Conservation (phyloP, 2,329 filamentous ascomycete species). For the Podosphaera xanthii region DNA sequence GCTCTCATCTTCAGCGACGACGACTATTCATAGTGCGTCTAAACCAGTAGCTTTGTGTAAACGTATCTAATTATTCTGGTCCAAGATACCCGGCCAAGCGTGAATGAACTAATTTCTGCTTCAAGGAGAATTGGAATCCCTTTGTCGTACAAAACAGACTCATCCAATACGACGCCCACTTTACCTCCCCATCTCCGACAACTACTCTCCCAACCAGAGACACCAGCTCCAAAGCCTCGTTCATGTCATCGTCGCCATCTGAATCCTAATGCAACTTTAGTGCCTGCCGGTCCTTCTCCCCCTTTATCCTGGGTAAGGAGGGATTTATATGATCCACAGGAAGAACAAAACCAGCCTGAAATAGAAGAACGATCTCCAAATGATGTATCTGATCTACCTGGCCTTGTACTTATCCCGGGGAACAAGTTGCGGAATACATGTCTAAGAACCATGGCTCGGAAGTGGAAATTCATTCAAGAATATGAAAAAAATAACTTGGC, state of each 20-base stretch:
- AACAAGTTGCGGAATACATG: conserved; percentile 5
- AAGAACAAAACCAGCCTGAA: conserved; percentile 2
- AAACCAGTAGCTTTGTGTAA: too few relatives aligned
- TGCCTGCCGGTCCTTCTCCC: conserved; percentile 34
- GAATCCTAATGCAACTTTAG: conserved; percentile 25
- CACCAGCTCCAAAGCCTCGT: conserved; percentile 27
- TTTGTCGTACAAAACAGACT: too few relatives aligned
- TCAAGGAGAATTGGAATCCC: too few relatives aligned
- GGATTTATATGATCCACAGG: conserved; percentile 13
- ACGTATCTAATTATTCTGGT: too few relatives aligned
- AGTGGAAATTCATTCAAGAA: conserved; percentile 1
- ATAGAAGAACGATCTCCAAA: conserved; percentile 13
- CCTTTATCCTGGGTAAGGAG: conserved; percentile 31
- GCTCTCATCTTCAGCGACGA: too few relatives aligned
- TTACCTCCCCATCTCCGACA: conserved; percentile 35
- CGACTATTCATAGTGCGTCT: too few relatives aligned
- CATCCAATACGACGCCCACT: conserved; percentile 14
- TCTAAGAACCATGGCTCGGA: conserved; percentile 19
- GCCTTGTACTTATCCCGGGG: conserved; percentile 20
- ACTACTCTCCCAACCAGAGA: conserved; percentile 35
- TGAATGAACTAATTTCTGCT: too few relatives aligned
- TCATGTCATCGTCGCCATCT: conserved; percentile 18
- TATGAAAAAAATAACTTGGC: too few relatives aligned
- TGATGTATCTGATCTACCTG: conserved; percentile 18
- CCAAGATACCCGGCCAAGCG: too few relatives aligned